A percentile compares a stretch with the other conserved stretches of the same genome.
Evolutionary conservation across 768 basidiomycete genomes (phyloP).

Genomic region (Asterophora parasitica): DNA sequence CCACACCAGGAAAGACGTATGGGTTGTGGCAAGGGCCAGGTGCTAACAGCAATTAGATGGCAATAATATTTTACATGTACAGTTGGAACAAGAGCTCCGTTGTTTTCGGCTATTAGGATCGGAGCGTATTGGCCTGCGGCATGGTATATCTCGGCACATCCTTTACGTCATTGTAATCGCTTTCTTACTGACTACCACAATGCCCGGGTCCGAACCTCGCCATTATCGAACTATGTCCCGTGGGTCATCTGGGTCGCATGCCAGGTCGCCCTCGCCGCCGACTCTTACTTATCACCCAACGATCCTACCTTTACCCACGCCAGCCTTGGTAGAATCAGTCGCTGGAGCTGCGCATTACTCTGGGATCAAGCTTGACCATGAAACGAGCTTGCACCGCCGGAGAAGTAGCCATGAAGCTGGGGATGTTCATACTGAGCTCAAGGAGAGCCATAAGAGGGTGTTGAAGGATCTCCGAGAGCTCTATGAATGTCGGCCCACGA

Average conservation of each 20-base stretch:
- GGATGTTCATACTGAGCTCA: slow-evolving; percentile 32
- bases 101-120: slow-evolving; percentile 3
- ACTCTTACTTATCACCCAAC: slow-evolving; percentile 43
- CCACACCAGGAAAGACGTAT: slow-evolving; percentile 88
- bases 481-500: slow-evolving; percentile 49
- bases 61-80: slow-evolving; percentile 22
- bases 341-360: slow-evolving; percentile 63
- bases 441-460: slow-evolving; percentile 40
- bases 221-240: slow-evolving; percentile 20
- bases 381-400: slow-evolving; percentile 29
- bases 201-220: slow-evolving; percentile 14
- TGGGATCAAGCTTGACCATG: slow-evolving; percentile 39
- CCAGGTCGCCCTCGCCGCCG: slow-evolving; percentile 35
- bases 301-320: slow-evolving; percentile 42
- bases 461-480: slow-evolving; percentile 56
- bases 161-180: slow-evolving; percentile 6
- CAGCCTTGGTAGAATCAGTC: slow-evolving; percentile 51
- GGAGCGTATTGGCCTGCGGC: background rate
- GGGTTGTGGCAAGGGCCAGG: slow-evolving; percentile 80
- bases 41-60: slow-evolving; percentile 35
- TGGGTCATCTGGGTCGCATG: slow-evolving; percentile 13
- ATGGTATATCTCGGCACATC: slow-evolving; percentile 5
- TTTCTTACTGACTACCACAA: slow-evolving; percentile 1
- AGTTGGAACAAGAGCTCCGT: background rate
- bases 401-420: slow-evolving; percentile 30